Evolutionary conservation across 129 eudicot species (phyloP), one percentile per base, ranked within the genome.

Genomic region (Calendula officinalis): DNA sequence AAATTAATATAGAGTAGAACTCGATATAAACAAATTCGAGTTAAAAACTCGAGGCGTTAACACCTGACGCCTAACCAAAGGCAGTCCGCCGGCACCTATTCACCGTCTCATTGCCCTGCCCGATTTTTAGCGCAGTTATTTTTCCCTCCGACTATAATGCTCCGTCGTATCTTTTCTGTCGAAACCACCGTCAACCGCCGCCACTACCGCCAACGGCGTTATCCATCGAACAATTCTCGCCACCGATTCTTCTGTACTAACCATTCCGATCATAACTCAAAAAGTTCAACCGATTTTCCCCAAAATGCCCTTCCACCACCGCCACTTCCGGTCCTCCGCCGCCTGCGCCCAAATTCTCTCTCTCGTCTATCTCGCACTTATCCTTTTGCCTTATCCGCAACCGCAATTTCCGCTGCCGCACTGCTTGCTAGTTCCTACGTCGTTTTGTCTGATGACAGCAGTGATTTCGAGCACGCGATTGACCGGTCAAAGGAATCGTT

Each of bases 401-500:
- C 81, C 60, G 69, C 81, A 45, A 41, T 75, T 13, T 72, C 84
- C 55, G 68, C 76, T 13, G 66, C 74, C 6, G 65, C 73, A 6
- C 46, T 43, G 33, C 43, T 78, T 41, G 72, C 69, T 22, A 62
- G 69, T 12, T 73, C 80, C 9, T 75, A 68, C 61, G 54, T 49
- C 5, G 8, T 79, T 7, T 2, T 67, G 10, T 56, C 34, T 8
- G 50, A 71, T 53, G 70, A 69, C 30, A 22, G 38, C 7, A 43
- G 60, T 34, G 83, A 84, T 5, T 7, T 89, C 11, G 49, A 69
- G 30, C 66, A 58, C 48, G 78, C 80, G 11, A 30, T 81, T 47
- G 77, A 68, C 4, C 76, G 78, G 38, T 76, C 87, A 0, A 78
- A 78, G 16, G 82, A 78, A 22, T 84, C 95, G 43, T 9, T 80